Conservation (phyloP, 768 basidiomycete species). For the Heimioporus sp. region DNA sequence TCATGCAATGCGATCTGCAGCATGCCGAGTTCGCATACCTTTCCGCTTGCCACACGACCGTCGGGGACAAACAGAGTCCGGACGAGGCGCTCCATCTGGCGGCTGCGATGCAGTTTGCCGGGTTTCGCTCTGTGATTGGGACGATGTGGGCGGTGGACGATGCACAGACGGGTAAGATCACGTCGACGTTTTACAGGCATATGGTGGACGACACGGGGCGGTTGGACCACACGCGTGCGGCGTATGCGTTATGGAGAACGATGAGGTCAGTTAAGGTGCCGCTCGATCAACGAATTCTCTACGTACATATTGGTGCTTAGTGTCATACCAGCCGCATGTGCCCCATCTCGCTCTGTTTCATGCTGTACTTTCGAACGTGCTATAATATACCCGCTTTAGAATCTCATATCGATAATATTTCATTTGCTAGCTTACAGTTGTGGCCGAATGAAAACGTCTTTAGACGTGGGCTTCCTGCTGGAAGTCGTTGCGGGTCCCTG, state of each 20-base stretch:
- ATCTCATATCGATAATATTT: no score
- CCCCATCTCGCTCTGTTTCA: no score
- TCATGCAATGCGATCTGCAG: neutral
- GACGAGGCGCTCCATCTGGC: constrained; percentile 5
- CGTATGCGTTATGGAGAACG: constrained; percentile 3
- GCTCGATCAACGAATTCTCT: constrained; percentile 6
- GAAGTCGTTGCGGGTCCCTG: no score
- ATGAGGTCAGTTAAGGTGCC: neutral
- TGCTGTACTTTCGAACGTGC: no score
- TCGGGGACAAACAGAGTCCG: constrained; percentile 15
- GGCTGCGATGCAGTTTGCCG: neutral
- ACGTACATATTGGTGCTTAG: no score
- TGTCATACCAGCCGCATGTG: no score
- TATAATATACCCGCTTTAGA: no score
- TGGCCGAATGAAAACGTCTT: no score
- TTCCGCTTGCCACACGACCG: constrained; percentile 25
- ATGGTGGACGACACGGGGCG: neutral
- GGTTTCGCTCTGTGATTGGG: constrained; percentile 6
- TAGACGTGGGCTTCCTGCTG: no score
- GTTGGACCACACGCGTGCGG: neutral
- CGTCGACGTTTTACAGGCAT: neutral
- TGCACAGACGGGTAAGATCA: neutral
- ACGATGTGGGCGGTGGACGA: neutral
- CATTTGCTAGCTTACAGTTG: no score
- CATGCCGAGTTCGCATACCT: constrained; percentile 15